Base-by-base conservation (phyloP, 148 eudicot genomes). In the Bassia scoparia region DNA sequence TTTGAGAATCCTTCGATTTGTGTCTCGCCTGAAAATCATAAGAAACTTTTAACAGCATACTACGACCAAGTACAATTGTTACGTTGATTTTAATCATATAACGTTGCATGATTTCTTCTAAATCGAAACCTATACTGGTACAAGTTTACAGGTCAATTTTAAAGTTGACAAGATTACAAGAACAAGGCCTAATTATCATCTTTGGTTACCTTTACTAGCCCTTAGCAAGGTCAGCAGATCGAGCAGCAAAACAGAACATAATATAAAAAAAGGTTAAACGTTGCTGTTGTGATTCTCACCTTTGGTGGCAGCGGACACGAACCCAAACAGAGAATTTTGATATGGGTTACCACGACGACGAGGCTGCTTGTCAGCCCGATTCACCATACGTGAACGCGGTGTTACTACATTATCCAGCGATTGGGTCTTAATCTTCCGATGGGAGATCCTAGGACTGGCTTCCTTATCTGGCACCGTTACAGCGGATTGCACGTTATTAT, bases 291-390 rank as follows among this genome's bases (percentile, higher is more conserved):
- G 37, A 72, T 35, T 63, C 76, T 85, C 31, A 90, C 96, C 89
- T 77, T 61, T 76, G 34, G 62, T 29, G 5, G 78, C 89, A 59
- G 90, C 87, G 14, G 90, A 76, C 77, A 89, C 74, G 72, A 90
- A 55, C 56, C 98, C 94, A 64, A 85, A 86, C 17, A 89, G 63
- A 0, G 98, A 93, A 44, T 93, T 93, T 26, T 77, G 82, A 70
- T 81, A 93, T 5, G 69, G 21, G 75, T 78, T 79, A 17, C 58
- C 77, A 78, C 79, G 79, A 11, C 85, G 78, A 55, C 88, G 82
- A 33, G 59, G 77, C 18, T 48, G 78, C 66, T 54, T 62, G n/a
- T 75, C 69, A 38, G 77, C 77, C 79, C 77, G 75, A 69, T 60
- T 68, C 20, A 72, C 81, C 26, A 73, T 81, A 30, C 77, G 81